A percentile compares a stretch with the other conserved stretches of the same genome.
These are phyloP conservation scores for Volvariella surrecta DNA, from an alignment of 1,284 basidiomycete species.

Conservation along the genomic window DNA sequence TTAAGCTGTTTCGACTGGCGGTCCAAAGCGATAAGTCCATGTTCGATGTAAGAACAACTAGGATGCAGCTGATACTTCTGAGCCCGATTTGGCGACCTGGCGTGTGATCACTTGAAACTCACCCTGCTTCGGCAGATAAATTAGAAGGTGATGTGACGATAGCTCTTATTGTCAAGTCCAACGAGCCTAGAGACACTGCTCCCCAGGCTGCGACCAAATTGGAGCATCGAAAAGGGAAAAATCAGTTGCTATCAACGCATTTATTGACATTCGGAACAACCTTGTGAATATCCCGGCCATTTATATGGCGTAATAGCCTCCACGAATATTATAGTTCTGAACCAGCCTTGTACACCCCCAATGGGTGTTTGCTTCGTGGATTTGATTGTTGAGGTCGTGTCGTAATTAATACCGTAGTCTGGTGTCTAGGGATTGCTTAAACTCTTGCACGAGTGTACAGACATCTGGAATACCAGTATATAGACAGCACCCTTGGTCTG, in stretches of 20 bases:
- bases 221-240: too few relatives aligned
- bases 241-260: too few relatives aligned
- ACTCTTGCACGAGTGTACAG: background rate
- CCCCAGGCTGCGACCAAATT: slow-evolving; percentile 41
- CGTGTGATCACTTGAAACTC: slow-evolving; percentile 10
- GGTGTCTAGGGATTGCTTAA: slow-evolving; percentile 46
- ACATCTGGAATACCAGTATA: slow-evolving; percentile 44
- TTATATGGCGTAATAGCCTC: slow-evolving; percentile 32
- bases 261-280: slow-evolving; percentile 22
- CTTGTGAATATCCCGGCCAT: slow-evolving; percentile 61
- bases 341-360: slow-evolving; percentile 39
- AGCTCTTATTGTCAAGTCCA: slow-evolving; percentile 51
- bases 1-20: slow-evolving; percentile 43
- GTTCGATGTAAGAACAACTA: slow-evolving; percentile 47
- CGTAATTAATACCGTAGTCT: slow-evolving; percentile 57
- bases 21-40: slow-evolving; percentile 51
- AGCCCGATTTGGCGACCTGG: background rate
- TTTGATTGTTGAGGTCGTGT: slow-evolving; percentile 36
- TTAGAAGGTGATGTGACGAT: slow-evolving; percentile 56
- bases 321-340: slow-evolving; percentile 56
- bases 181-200: slow-evolving; percentile 54
- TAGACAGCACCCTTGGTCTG: slow-evolving; percentile 55
- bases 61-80: slow-evolving; percentile 43
- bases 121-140: slow-evolving; percentile 39
- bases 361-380: slow-evolving; percentile 18